Base-by-base conservation (phyloP, 768 basidiomycete species). In the Mrakia blollopis region DNA sequence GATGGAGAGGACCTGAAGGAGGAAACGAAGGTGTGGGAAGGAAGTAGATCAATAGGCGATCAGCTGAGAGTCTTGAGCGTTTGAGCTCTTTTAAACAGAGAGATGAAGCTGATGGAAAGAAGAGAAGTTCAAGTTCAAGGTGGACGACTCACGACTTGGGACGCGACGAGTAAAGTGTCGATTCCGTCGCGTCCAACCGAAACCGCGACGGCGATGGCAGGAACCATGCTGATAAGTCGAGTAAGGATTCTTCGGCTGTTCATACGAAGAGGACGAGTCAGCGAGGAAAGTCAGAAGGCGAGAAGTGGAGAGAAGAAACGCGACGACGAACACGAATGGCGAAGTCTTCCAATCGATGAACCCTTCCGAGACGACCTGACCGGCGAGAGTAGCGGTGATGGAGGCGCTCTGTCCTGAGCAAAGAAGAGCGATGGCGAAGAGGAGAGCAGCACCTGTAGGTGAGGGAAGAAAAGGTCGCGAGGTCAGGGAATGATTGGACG, bases 341-440 rank as follows among this genome's bases (percentile, higher is more conserved):
- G 92, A 91, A 50, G 93, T 88, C 65, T 89, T 87, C 93, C 93
- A 96, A 72, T 88, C 89, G 73, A 96, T 86, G 37, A 68, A 68
- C 1, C 83, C 94, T 83, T 97, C 94, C 0, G 89, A 90, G 54
- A 98, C 90, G 30, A 92, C 90, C 83, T 97, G 94, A 0, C 94
- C 94, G 0, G 92, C 91, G 18, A 96, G 87, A 0, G 93, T 97
- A 14, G 92, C 94, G 5, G 96, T 91, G 70, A 97, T 87, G 11
- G 91, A 91, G 0, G 95, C 92, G 79, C 92, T 92, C 86, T 97
- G 94, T 3, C 95, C 94, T 2, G 93, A 86, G 47, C 90, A 89
- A 18, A 98, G 87, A 21, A 98, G 85, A 3, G 92, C 92, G 60
- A 98, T 81, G 1, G 95, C 94, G 80, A 97, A 98, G 57, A 97